A percentile compares a stretch with the other conserved stretches of the same genome.
Evolutionary conservation across 2,329 filamentous ascomycete genomes (phyloP).

Genomic region (Fusarium buxicola): DNA sequence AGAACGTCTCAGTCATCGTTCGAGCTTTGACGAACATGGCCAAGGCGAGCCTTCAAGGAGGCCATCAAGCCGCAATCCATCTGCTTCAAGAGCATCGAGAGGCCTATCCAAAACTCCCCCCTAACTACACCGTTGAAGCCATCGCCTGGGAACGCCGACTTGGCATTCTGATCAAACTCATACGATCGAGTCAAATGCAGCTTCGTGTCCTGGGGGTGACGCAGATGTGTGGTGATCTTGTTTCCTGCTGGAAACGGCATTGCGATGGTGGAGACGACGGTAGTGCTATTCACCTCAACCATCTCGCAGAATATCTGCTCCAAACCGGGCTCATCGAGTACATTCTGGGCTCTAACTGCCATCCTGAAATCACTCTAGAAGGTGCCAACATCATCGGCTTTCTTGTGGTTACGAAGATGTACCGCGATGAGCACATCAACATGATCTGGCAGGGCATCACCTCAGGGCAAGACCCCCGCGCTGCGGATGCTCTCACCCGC

Average conservation of each 20-base stretch:
- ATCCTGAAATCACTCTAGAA: conserved; percentile 87
- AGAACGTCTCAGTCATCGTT: conserved; percentile 56
- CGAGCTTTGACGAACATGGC: conserved; percentile 59
- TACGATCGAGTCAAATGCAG: conserved; percentile 90
- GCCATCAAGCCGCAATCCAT: conserved; percentile 51
- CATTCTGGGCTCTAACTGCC: conserved; percentile 89
- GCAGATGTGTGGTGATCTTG: conserved; percentile 77
- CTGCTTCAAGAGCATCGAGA: conserved; percentile 42
- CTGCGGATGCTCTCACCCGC: conserved; percentile 81
- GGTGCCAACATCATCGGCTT: conserved; percentile 90
- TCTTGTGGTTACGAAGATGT: conserved; percentile 81
- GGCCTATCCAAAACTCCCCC: conserved; percentile 53
- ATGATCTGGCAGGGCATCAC: conserved; percentile 86
- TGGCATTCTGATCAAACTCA: conserved; percentile 73
- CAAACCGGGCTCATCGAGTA: conserved; percentile 82
- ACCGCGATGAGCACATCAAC: conserved; percentile 78
- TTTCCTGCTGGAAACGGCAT: conserved; percentile 72
- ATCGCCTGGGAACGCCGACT: conserved; percentile 77
- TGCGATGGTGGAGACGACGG: conserved; percentile 59
- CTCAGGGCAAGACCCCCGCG: conserved; percentile 83
- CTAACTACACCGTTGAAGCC: conserved; percentile 58
- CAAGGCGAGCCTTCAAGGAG: conserved; percentile 53
- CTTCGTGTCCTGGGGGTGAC: conserved; percentile 83
- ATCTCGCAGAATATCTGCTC: conserved; percentile 76
- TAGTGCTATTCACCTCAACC: conserved; percentile 66